These are phyloP conservation scores for Seiridium cupressi DNA, from an alignment of 2,329 filamentous ascomycete genomes.

Conservation along the genomic window DNA sequence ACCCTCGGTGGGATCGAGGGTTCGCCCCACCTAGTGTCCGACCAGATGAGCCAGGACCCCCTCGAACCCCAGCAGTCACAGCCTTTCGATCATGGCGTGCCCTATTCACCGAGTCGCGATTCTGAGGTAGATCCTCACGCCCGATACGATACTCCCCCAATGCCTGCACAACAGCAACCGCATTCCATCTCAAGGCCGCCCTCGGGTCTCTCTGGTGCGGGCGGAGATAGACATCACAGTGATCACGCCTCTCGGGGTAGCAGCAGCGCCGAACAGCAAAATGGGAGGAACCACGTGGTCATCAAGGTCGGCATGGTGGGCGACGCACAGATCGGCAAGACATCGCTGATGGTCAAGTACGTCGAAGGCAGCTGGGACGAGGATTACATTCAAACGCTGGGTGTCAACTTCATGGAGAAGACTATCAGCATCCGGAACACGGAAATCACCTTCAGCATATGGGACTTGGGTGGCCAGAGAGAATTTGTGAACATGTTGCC, in stretches of 20 bases:
- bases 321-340: constrained; percentile 98
- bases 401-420: constrained; percentile 99
- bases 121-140: constrained; percentile 36
- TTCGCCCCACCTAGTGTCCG: constrained; percentile 36
- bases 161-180: constrained; percentile 34
- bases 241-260: constrained; percentile 44
- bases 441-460: constrained; percentile 99
- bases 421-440: constrained; percentile 99
- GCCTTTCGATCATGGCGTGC: constrained; percentile 30
- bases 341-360: constrained; percentile 98
- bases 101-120: constrained; percentile 19
- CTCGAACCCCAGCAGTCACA: neutral
- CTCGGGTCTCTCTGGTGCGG: constrained; percentile 49
- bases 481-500: constrained; percentile 99
- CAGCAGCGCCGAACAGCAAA: constrained; percentile 36
- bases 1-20: constrained; percentile 46
- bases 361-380: constrained; percentile 99
- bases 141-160: constrained; percentile 46
- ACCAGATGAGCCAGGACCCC: constrained; percentile 15
- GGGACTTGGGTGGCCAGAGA: constrained; percentile 95
- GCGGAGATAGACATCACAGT: constrained; percentile 36
- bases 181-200: constrained; percentile 52
- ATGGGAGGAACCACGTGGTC: constrained; percentile 73
- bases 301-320: constrained; percentile 99
- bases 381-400: constrained; percentile 97